Base-by-base conservation (phyloP, 129 eudicot genomes). In the Lactuca saligna region DNA sequence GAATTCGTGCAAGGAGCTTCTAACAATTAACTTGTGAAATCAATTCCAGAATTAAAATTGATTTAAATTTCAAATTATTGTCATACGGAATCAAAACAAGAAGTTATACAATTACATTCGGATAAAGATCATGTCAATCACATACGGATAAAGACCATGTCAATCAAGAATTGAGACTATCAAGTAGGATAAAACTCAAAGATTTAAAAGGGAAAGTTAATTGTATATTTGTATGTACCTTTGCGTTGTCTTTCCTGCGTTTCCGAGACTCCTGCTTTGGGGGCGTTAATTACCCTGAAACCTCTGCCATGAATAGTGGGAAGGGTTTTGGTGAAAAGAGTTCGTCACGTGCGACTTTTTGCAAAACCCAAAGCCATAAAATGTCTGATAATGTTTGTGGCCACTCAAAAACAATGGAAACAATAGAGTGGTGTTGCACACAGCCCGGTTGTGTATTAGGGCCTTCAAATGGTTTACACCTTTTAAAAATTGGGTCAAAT, bases 141-240 rank as follows among this genome's bases (percentile, higher is more conserved):
- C 46, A 14, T 65, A 50, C 71, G 15, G 14, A 50, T 50, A 33
- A 34, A 66, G 41, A 11, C 16, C 7, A 50, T 33, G 50, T 49
- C 5, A 66, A 13, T 50, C 60, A 66, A 61, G 6, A 61, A 35
- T 61, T 61, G 15, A 1, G 49, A 14, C 7, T 25, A 31, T 57
- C 25, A 9, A 5, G 5, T 57, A 8, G 41, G 31, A 37, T 61
- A 61, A 32, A 61, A 7, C 42, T 61, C 32, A 37, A 34, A n/a
- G 25, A 15, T 35, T 61, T 34, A 34, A 7, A 34, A 15, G 35
- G 46, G 65, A 35, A 9, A 42, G 2, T 16, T 35, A 34, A 5
- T 20, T 31, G 49, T 42, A 35, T 17, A 49, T 61, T 20, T 31
- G 49, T 42, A 35, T 17, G 66, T 61, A 61, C 66, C 66, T 61